Evolutionary conservation across 306 rosid species (phyloP).

Genomic region (Citrullus colocynthis): DNA sequence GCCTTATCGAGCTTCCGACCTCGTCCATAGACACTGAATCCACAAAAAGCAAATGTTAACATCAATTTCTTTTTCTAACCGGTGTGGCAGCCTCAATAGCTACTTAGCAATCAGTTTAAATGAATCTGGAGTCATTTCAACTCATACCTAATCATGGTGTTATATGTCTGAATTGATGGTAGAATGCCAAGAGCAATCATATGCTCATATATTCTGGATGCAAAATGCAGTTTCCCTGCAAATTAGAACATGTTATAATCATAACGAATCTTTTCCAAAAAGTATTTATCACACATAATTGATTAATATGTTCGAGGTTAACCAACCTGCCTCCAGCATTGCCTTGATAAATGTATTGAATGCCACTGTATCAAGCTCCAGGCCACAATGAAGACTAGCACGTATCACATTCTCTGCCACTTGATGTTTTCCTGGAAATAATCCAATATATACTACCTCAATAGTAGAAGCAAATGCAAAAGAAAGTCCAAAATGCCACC

Average conservation of each 20-base stretch:
- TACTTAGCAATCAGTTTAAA: neutral
- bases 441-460: neutral
- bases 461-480: neutral
- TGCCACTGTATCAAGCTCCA: slow-evolving; percentile 87
- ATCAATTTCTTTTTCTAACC: neutral
- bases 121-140: neutral
- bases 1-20: slow-evolving; percentile 70
- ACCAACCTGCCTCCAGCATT: slow-evolving; percentile 94
- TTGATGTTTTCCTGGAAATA: slow-evolving; percentile 51
- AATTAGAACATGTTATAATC: slow-evolving; percentile 19
- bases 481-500: neutral
- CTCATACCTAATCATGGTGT: slow-evolving; percentile 81
- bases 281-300: neutral
- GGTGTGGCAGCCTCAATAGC: neutral
- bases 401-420: slow-evolving; percentile 55
- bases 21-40: slow-evolving; percentile 73
- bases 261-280: neutral
- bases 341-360: slow-evolving; percentile 88
- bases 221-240: slow-evolving; percentile 66
- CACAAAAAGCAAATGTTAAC: slow-evolving; percentile 8
- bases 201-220: slow-evolving; percentile 51
- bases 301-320: slow-evolving; percentile 8
- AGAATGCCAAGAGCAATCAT: slow-evolving; percentile 49
- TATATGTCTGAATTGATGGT: slow-evolving; percentile 81
- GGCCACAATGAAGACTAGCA: slow-evolving; percentile 36